phyloP scores from a whole-genome alignment of 1,284 basidiomycete genomes.

The Ceratobasidium papillatum region DNA sequence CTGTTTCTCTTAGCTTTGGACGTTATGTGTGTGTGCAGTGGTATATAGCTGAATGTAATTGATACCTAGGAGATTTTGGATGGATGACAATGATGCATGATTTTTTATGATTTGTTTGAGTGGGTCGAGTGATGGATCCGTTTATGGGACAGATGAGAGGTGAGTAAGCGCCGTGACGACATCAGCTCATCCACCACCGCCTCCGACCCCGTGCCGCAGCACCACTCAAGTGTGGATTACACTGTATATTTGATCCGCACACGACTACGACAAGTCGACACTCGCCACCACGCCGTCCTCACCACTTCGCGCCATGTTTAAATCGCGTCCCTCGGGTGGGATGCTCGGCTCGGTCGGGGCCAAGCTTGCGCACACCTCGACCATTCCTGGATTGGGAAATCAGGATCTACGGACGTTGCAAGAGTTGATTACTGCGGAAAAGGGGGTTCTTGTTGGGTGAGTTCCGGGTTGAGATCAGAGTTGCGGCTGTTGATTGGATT shows the following conservation, averaged over 20 bases:
- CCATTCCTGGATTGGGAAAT: constrained; percentile 80
- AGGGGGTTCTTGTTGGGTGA: constrained; percentile 74
- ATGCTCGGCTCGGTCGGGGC: constrained; percentile 56
- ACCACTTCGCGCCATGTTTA: constrained; percentile 30
- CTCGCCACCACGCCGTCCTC: constrained; percentile 26
- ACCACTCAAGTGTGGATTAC: not conserved
- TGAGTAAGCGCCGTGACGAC: not conserved
- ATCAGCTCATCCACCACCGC: not conserved
- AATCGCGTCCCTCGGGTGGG: constrained; percentile 41
- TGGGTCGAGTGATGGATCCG: too few relatives aligned
- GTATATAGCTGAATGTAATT: constrained; percentile 23
- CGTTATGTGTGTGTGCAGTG: not conserved
- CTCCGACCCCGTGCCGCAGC: not conserved
- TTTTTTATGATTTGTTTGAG: too few relatives aligned
- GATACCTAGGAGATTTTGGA: not conserved
- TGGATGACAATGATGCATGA: not conserved
- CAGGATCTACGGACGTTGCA: constrained; percentile 84
- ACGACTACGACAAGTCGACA: not conserved
- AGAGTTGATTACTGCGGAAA: constrained; percentile 90
- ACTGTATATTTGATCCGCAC: not conserved
- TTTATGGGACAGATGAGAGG: not conserved
- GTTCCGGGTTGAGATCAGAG: constrained; percentile 16
- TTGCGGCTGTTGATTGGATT: not conserved
- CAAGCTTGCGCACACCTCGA: constrained; percentile 86
- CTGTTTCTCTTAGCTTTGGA: constrained; percentile 1